Conservation (phyloP, 1,284 basidiomycete genomes). For the Rhodotorula sp. region DNA sequence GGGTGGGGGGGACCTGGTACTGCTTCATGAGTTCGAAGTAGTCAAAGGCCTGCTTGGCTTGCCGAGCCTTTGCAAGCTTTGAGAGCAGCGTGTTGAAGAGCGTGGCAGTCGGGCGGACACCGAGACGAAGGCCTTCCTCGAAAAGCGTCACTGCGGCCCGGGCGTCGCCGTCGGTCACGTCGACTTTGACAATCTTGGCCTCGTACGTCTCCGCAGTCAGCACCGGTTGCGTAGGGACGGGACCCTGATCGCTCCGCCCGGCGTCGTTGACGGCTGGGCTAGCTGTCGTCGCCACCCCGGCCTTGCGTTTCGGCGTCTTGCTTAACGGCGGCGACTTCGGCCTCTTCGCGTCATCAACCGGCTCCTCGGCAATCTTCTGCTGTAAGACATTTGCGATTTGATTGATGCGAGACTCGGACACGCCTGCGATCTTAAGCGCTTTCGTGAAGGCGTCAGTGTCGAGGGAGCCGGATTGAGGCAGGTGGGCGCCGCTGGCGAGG, state of each 20-base stretch:
- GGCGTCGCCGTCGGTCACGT: constrained; percentile 91
- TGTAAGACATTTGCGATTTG: constrained; percentile 32
- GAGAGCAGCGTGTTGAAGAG: constrained; percentile 95
- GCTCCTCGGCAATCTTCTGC: constrained; percentile 28
- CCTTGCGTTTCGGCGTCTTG: background rate
- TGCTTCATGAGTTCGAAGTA: constrained; percentile 75
- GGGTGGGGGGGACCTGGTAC: constrained; percentile 63
- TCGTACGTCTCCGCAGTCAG: constrained; percentile 88
- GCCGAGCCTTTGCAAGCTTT: constrained; percentile 85
- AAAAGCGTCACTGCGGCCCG: constrained; percentile 78
- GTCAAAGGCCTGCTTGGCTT: constrained; percentile 80
- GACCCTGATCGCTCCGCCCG: constrained; percentile 70
- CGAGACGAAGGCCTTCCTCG: constrained; percentile 67
- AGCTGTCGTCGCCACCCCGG: constrained; percentile 39
- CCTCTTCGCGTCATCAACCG: constrained; percentile 13
- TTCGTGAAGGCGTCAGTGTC: constrained; percentile 18
- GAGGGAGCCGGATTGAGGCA: constrained; percentile 11
- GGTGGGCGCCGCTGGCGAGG: constrained; percentile 7
- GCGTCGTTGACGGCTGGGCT: constrained; percentile 73
- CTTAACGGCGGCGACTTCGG: constrained; percentile 10
- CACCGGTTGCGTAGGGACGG: constrained; percentile 70
- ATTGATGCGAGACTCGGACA: constrained; percentile 3
- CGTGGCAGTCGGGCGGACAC: constrained; percentile 74
- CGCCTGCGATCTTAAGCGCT: constrained; percentile 17
- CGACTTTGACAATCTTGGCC: constrained; percentile 77